Percentiles rank a stretch among this genome's conserved stretches.
Evolutionary conservation across 1,284 basidiomycete genomes (phyloP).

Genomic region (Hemileia vastatrix): DNA sequence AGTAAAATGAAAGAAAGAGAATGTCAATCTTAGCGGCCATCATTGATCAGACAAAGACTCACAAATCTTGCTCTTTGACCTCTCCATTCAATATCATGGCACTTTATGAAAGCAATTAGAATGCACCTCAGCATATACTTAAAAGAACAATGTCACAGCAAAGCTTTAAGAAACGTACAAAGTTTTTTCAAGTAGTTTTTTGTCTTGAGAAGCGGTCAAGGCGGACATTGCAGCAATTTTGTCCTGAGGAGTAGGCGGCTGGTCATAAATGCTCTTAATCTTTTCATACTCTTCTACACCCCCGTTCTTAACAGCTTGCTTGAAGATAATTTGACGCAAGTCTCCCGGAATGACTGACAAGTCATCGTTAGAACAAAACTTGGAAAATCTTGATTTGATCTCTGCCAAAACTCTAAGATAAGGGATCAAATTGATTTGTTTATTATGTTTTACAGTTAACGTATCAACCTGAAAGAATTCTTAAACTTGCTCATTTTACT

Average conservation of each 20-base stretch:
- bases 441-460: neutral
- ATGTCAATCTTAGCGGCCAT: neutral
- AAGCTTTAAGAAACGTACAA: slow-evolving; percentile 32
- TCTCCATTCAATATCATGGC: slow-evolving; percentile 31
- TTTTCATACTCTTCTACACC: slow-evolving; percentile 69
- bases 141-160: slow-evolving; percentile 29
- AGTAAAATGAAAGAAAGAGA: neutral
- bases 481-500: neutral
- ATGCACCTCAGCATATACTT: neutral
- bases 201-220: slow-evolving; percentile 37
- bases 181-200: slow-evolving; percentile 40
- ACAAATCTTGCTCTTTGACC: slow-evolving; percentile 45
- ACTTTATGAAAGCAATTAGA: neutral
- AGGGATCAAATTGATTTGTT: neutral
- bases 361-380: neutral
- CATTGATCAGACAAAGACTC: slow-evolving; percentile 5
- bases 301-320: slow-evolving; percentile 60
- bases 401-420: slow-evolving; percentile 17
- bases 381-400: slow-evolving; percentile 11
- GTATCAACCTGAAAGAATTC: neutral
- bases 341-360: slow-evolving; percentile 34
- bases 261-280: slow-evolving; percentile 59
- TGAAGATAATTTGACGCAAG: slow-evolving; percentile 26
- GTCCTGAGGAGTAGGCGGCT: slow-evolving; percentile 54
- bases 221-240: slow-evolving; percentile 44